Evolutionary conservation across 306 rosid genomes (phyloP).

Genomic region (Malus sylvestris): DNA sequence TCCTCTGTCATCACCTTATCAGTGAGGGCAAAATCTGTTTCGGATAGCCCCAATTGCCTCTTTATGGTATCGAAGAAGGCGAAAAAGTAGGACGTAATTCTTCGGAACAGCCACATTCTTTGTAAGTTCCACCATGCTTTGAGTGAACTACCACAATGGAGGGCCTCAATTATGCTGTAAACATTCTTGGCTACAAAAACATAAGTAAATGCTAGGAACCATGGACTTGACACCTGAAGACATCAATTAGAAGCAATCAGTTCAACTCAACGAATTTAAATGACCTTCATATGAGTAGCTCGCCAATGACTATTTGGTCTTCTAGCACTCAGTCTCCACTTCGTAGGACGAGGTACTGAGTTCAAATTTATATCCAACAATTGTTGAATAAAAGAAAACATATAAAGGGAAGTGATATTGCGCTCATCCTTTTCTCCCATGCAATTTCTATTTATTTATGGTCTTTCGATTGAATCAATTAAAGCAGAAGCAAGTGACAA

Average conservation of each 20-base stretch:
- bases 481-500: too few relatives aligned
- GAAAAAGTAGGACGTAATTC: constrained; percentile 48
- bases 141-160: constrained; percentile 30
- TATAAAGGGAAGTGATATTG: too few relatives aligned
- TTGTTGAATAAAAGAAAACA: too few relatives aligned
- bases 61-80: constrained; percentile 39
- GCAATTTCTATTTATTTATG: too few relatives aligned
- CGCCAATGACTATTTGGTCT: too few relatives aligned
- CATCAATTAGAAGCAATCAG: not conserved
- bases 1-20: constrained; percentile 43
- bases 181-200: constrained; percentile 34
- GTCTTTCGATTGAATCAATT: too few relatives aligned
- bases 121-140: constrained; percentile 68
- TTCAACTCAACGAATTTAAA: not conserved
- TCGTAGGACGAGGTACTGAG: too few relatives aligned
- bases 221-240: constrained; percentile 32
- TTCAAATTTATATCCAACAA: too few relatives aligned
- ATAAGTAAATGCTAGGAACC: constrained; percentile 63
- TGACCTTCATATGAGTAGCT: too few relatives aligned
- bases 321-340: too few relatives aligned
- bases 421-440: too few relatives aligned
- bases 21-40: constrained; percentile 41
- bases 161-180: constrained; percentile 38
- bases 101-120: constrained; percentile 39
- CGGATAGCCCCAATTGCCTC: constrained; percentile 39